Evolutionary conservation across 2,329 filamentous ascomycete species (phyloP).

Genomic region (Sarocladiaceae sp.): DNA sequence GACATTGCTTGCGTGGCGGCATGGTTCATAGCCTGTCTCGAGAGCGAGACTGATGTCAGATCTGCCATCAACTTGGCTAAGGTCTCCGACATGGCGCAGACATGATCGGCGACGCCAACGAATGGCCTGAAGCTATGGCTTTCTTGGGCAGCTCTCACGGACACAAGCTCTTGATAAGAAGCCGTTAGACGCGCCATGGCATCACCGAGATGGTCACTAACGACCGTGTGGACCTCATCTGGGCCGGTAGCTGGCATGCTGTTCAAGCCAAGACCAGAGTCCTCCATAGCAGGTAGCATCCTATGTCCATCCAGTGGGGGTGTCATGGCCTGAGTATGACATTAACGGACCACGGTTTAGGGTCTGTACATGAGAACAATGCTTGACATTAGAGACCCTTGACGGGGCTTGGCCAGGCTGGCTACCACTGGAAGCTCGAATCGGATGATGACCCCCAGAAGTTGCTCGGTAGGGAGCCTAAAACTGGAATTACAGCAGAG

Average conservation of each 20-base stretch:
- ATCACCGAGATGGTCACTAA: neutral
- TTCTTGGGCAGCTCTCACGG: neutral
- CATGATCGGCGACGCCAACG: neutral
- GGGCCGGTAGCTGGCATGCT: neutral
- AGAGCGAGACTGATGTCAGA: neutral
- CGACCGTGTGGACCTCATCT: neutral
- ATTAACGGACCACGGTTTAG: no score
- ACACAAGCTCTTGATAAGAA: neutral
- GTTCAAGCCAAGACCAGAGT: neutral
- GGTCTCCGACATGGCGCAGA: neutral
- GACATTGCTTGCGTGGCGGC: no score
- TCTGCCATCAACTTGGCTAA: neutral
- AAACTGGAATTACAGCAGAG: no score
- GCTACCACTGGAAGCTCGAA: no score
- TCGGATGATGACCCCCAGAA: no score
- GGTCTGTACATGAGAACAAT: no score
- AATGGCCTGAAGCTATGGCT: neutral
- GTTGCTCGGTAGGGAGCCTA: no score
- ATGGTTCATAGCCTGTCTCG: neutral
- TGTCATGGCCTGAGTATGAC: neutral
- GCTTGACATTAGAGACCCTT: no score
- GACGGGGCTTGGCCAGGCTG: no score
- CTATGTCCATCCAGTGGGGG: neutral
- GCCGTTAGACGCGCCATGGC: neutral
- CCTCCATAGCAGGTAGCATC: neutral